These are phyloP conservation scores for Xylariales sp. DNA, from an alignment of 2,329 filamentous ascomycete species.

Conservation along the genomic window DNA sequence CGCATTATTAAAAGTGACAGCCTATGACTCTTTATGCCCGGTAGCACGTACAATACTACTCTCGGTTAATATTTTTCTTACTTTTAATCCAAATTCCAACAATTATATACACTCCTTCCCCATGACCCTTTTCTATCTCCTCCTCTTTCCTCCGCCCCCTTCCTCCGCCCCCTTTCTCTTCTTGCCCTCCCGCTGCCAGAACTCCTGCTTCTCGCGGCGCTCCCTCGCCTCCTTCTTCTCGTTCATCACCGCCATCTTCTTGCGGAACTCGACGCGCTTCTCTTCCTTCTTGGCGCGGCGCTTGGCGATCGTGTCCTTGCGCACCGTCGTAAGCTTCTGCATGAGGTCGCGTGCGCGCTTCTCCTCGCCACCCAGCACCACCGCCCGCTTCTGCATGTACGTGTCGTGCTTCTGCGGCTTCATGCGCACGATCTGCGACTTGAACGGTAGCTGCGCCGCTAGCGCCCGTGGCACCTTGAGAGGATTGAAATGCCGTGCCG, in stretches of 20 bases:
- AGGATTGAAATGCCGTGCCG: constrained; percentile 80
- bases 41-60: not conserved
- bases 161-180: constrained; percentile 62
- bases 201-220: constrained; percentile 92
- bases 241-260: constrained; percentile 82
- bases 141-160: constrained; percentile 54
- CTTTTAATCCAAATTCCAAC: not conserved
- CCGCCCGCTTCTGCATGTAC: constrained; percentile 94
- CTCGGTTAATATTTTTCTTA: not conserved
- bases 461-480: constrained; percentile 81
- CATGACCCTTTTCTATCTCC: constrained; percentile 25
- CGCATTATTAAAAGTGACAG: too few relatives aligned
- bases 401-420: constrained; percentile 83
- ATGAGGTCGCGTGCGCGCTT: constrained; percentile 87
- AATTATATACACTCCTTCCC: constrained; percentile 3
- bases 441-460: constrained; percentile 88
- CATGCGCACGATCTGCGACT: constrained; percentile 86
- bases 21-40: not conserved
- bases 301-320: constrained; percentile 91
- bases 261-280: constrained; percentile 80
- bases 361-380: constrained; percentile 88
- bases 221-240: constrained; percentile 90
- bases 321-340: constrained; percentile 90
- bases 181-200: constrained; percentile 90
- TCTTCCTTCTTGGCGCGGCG: constrained; percentile 88